Evolutionary conservation across 1,284 basidiomycete genomes (phyloP), one percentile per base, ranked within the genome.

Genomic region (Marasmius fiardii): DNA sequence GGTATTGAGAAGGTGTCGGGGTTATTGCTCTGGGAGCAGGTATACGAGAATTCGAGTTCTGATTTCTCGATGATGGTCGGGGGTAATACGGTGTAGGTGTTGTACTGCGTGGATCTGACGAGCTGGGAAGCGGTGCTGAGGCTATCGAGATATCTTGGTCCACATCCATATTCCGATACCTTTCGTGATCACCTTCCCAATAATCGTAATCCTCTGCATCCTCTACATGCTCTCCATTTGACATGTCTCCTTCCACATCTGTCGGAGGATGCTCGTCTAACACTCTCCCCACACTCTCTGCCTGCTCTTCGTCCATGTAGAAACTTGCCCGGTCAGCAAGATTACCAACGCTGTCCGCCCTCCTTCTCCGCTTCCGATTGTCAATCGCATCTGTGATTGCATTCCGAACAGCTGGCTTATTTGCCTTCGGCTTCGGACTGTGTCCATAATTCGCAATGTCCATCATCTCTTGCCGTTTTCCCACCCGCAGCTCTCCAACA

Each of bases 391-490:
- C 58, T 20, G 62, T 60, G 37, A 63, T 63, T 1, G 62, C 57
- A 53, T 63, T 70, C 43, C 51, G 45, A 23, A 67, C 56, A 50
- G 58, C 60, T 51, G 65, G 64, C 57, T 69, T 65, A 20, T 33
- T 33, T 31, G 28, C 5, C 10, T 31, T 31, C 43, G 43, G n/a
- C 35, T 70, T 65, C 33, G 78, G 65, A 41, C 69, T 73, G 64
- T 91, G 85, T 0, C 88, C 88, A 61, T 87, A 91, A 69, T 85
- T 90, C 44, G 88, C 88, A 59, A 91, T 91, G 64, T 90, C 87
- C 53, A 91, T 67, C 88, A 91, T 91, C 68, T 91, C 88, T 67
- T 84, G 75, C 58, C 83, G 77, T 62, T 77, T 77, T 2, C 82
- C 88, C 2, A 91, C 82, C 23, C 85, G 77, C 54, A 89, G 71